phyloP scores from a whole-genome alignment of 805 yeast genomes.

The Hyphopichia homilentoma region DNA sequence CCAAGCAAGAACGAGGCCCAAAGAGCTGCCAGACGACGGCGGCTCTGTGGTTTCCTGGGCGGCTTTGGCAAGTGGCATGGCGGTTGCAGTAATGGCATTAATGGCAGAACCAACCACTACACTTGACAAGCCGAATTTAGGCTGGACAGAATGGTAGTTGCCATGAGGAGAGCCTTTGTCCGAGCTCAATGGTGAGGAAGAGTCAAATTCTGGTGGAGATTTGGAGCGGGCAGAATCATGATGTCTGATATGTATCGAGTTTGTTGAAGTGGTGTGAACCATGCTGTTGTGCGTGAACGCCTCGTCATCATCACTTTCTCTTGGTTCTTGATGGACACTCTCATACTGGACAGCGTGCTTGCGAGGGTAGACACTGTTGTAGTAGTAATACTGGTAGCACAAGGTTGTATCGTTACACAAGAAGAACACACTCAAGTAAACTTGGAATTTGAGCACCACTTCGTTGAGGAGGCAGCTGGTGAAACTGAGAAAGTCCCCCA shows the following conservation, averaged over 20 bases:
- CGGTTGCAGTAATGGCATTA: background rate
- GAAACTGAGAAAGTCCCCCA: conserved; percentile 59
- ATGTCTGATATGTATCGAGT: conserved; percentile 6
- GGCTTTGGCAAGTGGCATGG: background rate
- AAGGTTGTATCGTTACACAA: conserved; percentile 35
- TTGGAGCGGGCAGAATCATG: background rate
- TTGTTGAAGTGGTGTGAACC: background rate
- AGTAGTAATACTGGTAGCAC: conserved; percentile 40
- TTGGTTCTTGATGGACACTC: background rate
- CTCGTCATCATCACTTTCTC: background rate
- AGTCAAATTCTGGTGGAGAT: too few species aligned
- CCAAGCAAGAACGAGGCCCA: conserved; percentile 59
- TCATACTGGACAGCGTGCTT: conserved; percentile 7
- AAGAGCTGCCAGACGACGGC: background rate
- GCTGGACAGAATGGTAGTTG: background rate
- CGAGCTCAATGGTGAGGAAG: conserved; percentile 8
- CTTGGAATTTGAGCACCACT: conserved; percentile 34
- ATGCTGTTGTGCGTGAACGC: background rate
- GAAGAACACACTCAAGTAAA: conserved; percentile 38
- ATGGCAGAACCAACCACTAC: background rate
- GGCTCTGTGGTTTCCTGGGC: background rate
- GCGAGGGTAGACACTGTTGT: conserved; percentile 33
- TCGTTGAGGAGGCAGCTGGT: conserved; percentile 38
- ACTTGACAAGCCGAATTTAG: background rate
- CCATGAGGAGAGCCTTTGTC: conserved; percentile 5